Percentiles rank a stretch among this genome's conserved stretches.
phyloP scores from a whole-genome alignment of 2,329 filamentous ascomycete species.

The Neoarthrinium moseri region DNA sequence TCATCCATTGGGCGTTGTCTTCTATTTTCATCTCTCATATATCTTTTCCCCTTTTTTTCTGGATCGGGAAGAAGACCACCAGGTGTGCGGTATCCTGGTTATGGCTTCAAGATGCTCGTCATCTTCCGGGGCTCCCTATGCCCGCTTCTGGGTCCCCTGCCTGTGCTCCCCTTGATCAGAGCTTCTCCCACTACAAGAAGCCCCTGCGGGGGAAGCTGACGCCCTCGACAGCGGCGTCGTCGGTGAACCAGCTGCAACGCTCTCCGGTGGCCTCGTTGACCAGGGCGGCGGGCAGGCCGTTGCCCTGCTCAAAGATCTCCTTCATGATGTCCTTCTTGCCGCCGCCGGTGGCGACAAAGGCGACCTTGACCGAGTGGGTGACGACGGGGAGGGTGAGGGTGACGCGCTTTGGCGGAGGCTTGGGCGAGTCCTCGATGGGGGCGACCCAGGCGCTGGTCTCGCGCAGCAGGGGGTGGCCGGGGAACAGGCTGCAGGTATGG shows the following conservation, averaged over 20 bases:
- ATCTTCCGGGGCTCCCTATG: too few species aligned
- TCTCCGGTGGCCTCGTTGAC: conserved; percentile 84
- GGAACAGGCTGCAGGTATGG: conserved; percentile 96
- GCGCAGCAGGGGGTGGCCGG: conserved; percentile 80
- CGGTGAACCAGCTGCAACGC: conserved; percentile 93
- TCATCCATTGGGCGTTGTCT: too few species aligned
- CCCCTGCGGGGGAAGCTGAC: conserved; percentile 79
- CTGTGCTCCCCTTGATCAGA: too few species aligned
- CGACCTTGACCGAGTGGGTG: conserved; percentile 80
- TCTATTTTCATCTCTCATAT: too few species aligned
- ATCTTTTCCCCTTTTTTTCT: too few species aligned
- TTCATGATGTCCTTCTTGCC: conserved; percentile 92
- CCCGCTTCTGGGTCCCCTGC: too few species aligned
- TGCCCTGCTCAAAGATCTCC: conserved; percentile 84
- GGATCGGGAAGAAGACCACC: too few species aligned
- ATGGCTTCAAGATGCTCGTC: too few species aligned
- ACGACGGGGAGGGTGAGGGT: conserved; percentile 91
- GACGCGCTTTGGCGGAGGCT: conserved; percentile 87
- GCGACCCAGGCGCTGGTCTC: conserved; percentile 91
- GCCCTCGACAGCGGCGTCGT: conserved; percentile 80
- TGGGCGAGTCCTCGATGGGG: conserved; percentile 88
- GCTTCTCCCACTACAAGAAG: too few species aligned
- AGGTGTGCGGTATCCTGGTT: too few species aligned
- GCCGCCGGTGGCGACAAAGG: conserved; percentile 85
- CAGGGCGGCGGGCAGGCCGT: conserved; percentile 78